These are phyloP conservation scores for Bondarzewia mesenterica DNA, from an alignment of 1,284 basidiomycete genomes.

Conservation along the genomic window DNA sequence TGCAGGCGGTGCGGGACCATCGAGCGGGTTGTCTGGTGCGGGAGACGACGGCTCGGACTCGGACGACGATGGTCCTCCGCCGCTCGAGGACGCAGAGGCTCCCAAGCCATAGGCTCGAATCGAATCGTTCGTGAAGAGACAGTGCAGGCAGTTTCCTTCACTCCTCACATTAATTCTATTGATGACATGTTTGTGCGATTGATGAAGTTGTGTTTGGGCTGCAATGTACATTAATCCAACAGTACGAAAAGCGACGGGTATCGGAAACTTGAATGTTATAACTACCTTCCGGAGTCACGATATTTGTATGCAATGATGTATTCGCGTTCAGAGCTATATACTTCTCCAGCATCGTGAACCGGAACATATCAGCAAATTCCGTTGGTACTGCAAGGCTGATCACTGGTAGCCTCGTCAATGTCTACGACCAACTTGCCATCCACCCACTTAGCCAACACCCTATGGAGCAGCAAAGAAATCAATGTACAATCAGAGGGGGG, in stretches of 20 bases:
- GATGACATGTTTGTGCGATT: too few species aligned
- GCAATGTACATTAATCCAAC: too few species aligned
- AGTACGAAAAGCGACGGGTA: too few species aligned
- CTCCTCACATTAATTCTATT: not conserved
- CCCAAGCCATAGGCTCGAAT: not conserved
- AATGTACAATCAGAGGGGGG: not conserved
- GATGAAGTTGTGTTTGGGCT: too few species aligned
- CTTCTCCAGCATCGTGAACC: too few species aligned
- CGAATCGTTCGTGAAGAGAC: not conserved
- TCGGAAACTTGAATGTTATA: too few species aligned
- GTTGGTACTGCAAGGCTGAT: too few species aligned
- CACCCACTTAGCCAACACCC: slow-evolving; percentile 22
- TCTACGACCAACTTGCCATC: slow-evolving; percentile 12
- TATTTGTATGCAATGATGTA: too few species aligned
- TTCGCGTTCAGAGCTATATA: too few species aligned
- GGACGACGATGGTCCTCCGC: slow-evolving; percentile 66
- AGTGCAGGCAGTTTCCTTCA: not conserved
- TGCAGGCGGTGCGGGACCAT: slow-evolving; percentile 16
- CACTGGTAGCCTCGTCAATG: not conserved
- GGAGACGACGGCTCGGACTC: slow-evolving; percentile 38
- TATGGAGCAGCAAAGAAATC: slow-evolving; percentile 6
- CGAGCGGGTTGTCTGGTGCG: slow-evolving; percentile 23
- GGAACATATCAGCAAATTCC: too few species aligned
- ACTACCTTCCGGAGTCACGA: too few species aligned
- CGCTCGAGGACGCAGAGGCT: slow-evolving; percentile 49